Base-by-base conservation (phyloP, 148 eudicot species). In the Dysphania ambrosioides region DNA sequence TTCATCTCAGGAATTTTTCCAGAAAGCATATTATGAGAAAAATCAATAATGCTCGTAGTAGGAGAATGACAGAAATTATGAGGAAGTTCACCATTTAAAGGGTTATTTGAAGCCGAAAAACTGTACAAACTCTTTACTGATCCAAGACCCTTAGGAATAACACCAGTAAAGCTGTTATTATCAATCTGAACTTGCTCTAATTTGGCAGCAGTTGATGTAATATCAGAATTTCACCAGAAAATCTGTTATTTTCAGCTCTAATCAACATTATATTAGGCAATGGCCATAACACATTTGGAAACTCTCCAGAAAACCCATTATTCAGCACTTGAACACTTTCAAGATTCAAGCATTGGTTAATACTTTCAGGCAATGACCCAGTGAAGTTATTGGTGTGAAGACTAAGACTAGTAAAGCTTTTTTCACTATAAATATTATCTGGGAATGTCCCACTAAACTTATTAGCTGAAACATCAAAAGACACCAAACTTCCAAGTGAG, bases 131-230 rank as follows among this genome's bases (percentile, higher is more conserved):
- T 93, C 71, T 44, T 83, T 6, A 93, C 82, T 76, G 62, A 68
- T 19, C 98, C 98, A 86, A 93, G 83, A 59, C 96, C 93, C 34
- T 70, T 74, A 65, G 98, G 98, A 60, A 93, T 82, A 72, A 44
- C 74, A 71, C 92, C 86, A 75, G 75, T 82, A 75, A 93, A 90
- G 57, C 86, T 90, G 80, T 93, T 93, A 80, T 90, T 90, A 86
- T 93, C 98, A 74, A 93, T 90, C 87, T 93, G 98, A 84, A 90
- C 93, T 82, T 93, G 96, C 85, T 93, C 98, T 64, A 93, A 70
- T 35, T 86, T 83, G 51, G 83, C 70, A 79, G 92, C 92, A 70
- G 57, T 77, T 23, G 98, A 85, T 66, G 89, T 78, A 12, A 83
- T 81, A 64, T 86, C 92, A 30, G 93, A 21, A 93, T 83, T 78